phyloP scores from a whole-genome alignment of 1,284 basidiomycete species.

The Cryptococcus sp. region DNA sequence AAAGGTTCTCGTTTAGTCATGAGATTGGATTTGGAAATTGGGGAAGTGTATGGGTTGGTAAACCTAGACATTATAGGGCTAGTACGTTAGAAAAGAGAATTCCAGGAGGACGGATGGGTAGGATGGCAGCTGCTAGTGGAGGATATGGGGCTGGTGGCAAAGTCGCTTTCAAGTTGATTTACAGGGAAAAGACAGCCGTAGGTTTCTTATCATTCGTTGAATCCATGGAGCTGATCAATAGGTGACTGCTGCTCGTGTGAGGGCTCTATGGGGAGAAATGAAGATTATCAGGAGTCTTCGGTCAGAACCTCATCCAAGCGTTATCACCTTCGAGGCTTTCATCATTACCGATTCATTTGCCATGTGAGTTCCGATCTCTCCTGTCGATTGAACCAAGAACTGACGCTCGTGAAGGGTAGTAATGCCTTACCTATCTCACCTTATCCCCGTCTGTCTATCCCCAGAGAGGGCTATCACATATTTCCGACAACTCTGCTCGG shows the following conservation, averaged over 20 bases:
- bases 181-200: conserved; percentile 63
- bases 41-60: conserved; percentile 44
- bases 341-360: conserved; percentile 86
- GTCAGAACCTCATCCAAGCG: conserved; percentile 76
- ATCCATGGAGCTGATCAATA: conserved; percentile 3
- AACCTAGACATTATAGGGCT: conserved; percentile 12
- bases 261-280: conserved; percentile 92
- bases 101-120: conserved; percentile 17
- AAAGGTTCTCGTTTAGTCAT: conserved; percentile 34
- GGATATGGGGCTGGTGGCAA: conserved; percentile 47
- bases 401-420: conserved; percentile 29
- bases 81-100: background rate
- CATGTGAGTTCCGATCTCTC: conserved; percentile 56
- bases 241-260: conserved; percentile 78
- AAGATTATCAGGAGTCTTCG: conserved; percentile 79
- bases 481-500: conserved; percentile 80
- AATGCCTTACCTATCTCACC: conserved; percentile 58
- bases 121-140: conserved; percentile 19
- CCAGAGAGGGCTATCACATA: conserved; percentile 72
- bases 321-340: conserved; percentile 87
- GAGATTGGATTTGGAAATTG: conserved; percentile 48
- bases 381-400: background rate
- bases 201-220: conserved; percentile 6
- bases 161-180: conserved; percentile 85
- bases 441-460: conserved; percentile 76